phyloP scores from a whole-genome alignment of 1,284 basidiomycete genomes.

The Ceratobasidium sp. region DNA sequence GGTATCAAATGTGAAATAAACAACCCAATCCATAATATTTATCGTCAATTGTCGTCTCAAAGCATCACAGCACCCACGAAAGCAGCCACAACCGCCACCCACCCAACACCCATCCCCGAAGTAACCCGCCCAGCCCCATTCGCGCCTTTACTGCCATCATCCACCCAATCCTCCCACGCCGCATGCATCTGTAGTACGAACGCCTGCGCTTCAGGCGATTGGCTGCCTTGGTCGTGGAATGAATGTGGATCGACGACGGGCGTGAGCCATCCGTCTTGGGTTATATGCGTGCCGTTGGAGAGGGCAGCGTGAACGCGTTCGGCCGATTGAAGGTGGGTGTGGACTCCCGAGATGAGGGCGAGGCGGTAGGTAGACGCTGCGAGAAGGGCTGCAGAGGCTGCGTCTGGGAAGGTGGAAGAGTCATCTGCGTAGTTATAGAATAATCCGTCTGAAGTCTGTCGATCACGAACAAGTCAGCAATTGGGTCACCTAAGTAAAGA shows the following conservation, averaged over 20 bases:
- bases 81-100: not conserved
- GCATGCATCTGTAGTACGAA: constrained; percentile 51
- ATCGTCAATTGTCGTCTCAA: not conserved
- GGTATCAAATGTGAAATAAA: too few relatives aligned
- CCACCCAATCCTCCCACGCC: constrained; percentile 48
- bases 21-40: too few relatives aligned
- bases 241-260: constrained; percentile 49
- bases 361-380: constrained; percentile 49
- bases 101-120: too few relatives aligned
- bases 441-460: constrained; percentile 22
- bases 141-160: constrained; percentile 37
- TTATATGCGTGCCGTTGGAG: constrained; percentile 1
- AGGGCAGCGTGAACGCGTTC: constrained; percentile 32
- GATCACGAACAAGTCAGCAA: not conserved
- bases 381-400: constrained; percentile 45
- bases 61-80: not conserved
- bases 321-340: constrained; percentile 26
- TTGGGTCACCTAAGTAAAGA: not conserved
- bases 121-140: constrained; percentile 11
- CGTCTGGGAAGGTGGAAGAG: constrained; percentile 46
- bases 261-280: constrained; percentile 46
- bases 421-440: constrained; percentile 42
- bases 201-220: constrained; percentile 50
- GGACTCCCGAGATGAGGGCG: constrained; percentile 40
- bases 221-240: constrained; percentile 42